phyloP scores from a whole-genome alignment of 495 filamentous ascomycete species.

The Aspergillus avenaceus region DNA sequence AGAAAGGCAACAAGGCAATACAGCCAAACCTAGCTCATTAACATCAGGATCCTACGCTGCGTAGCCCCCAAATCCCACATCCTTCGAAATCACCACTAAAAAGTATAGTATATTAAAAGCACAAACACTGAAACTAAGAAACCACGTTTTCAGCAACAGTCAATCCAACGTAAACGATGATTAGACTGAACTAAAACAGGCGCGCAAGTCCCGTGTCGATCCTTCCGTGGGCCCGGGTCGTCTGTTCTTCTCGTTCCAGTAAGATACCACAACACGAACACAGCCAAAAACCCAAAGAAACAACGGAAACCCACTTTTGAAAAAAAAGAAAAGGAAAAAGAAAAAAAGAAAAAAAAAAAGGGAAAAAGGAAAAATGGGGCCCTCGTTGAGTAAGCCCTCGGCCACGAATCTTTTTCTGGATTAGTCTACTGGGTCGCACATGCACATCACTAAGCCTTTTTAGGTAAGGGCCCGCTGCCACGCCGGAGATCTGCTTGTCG shows the following conservation, averaged over 20 bases:
- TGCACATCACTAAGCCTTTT: slow-evolving; percentile 10
- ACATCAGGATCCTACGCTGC: too few species aligned
- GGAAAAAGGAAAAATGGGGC: background rate
- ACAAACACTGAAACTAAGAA: background rate
- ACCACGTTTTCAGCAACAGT: background rate
- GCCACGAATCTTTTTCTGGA: slow-evolving; percentile 13
- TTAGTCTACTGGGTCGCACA: slow-evolving; percentile 9
- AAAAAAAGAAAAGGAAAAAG: background rate
- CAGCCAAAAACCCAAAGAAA: background rate
- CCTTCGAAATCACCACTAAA: background rate
- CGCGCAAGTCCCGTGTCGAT: slow-evolving; percentile 5
- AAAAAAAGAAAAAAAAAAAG: background rate
- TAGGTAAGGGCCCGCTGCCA: slow-evolving; percentile 16
- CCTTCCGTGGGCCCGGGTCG: slow-evolving; percentile 2
- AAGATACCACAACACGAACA: too few species aligned
- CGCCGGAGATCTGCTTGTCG: slow-evolving; percentile 16
- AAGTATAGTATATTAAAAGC: background rate
- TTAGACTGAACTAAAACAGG: background rate
- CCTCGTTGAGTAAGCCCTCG: slow-evolving; percentile 1
- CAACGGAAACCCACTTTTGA: background rate
- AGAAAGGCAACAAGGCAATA: too few species aligned
- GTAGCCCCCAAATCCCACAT: background rate
- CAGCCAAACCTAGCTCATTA: too few species aligned
- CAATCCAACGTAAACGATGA: background rate
- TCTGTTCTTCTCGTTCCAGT: slow-evolving; percentile 12